Base-by-base conservation (phyloP, 192 early-diverging fungal species). In the Entomortierella parvispora region DNA sequence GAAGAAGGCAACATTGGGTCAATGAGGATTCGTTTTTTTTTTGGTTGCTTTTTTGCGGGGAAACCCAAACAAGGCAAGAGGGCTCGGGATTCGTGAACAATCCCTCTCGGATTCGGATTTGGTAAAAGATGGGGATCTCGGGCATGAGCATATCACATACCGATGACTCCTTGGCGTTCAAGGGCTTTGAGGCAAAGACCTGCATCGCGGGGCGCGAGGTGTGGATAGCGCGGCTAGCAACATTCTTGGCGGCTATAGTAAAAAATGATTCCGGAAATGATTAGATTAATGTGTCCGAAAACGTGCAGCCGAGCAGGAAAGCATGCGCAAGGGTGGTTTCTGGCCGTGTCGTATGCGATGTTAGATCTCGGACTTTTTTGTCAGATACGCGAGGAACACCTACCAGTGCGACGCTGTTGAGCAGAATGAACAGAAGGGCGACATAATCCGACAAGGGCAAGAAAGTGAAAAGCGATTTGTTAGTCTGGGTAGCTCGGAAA, bases 141-240 rank as follows among this genome's bases (percentile, higher is more conserved):
- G 28, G 20, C 32, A 42, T 23, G 25, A 44, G 57, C 33, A 11
- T 28, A 54, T 54, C 29, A 22, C 64, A 45, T 84, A 90, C 90
- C 46, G 88, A 84, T 48, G 92, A 84, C 70, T 90, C 84, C 62
- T 87, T 88, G 18, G 91, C 92, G 54, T 88, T 88, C 60, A 96
- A 88, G 40, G 95, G 91, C 59, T 91, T 83, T 40, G 85, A 89
- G 50, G 91, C 84, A 56, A 91, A 86, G 45, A 96, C 87, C 62
- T 88, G 85, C 72, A 80, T 80, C 40, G 89, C 81, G 69, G 83
- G 84, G 59, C 86, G 80, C 53, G 91, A 87, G 58, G 82, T 76
- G 75, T 92, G 91, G 81, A 96, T 86, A 49, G 81, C 70, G 69
- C 93, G 90, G 25, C 34, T 65, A 45, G 74, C 57, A 59, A 45